Evolutionary conservation across 768 basidiomycete species (phyloP).

Genomic region (Lactarius sp.): DNA sequence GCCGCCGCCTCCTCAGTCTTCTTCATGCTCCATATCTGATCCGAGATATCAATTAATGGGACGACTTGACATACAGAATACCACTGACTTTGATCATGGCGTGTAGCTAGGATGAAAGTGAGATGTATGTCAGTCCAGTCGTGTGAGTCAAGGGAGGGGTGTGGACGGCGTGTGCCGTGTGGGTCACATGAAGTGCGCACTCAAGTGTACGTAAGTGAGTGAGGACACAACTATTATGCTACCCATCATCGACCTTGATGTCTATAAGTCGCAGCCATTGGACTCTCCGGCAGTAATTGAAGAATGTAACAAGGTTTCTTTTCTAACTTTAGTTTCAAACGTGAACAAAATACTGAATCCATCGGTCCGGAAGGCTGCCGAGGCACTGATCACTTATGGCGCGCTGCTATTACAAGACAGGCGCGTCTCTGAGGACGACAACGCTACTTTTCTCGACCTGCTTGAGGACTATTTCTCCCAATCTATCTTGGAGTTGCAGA

Average conservation of each 20-base stretch:
- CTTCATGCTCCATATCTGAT: conserved; percentile 98
- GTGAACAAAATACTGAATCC: neutral
- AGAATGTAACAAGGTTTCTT: conserved; percentile 63
- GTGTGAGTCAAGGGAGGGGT: conserved; percentile 10
- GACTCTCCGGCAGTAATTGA: conserved; percentile 44
- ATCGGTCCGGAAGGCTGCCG: conserved; percentile 54
- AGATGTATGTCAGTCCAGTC: neutral
- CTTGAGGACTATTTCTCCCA: conserved; percentile 93
- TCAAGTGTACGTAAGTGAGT: neutral
- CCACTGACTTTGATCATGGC: conserved; percentile 44
- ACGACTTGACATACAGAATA: neutral
- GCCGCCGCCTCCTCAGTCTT: conserved; percentile 97
- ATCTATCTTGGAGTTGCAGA: conserved; percentile 50
- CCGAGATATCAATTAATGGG: conserved; percentile 16
- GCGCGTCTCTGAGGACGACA: conserved; percentile 78
- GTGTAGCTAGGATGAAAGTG: neutral
- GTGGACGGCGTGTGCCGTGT: neutral
- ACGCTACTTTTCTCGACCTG: conserved; percentile 77
- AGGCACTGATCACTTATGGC: conserved; percentile 78
- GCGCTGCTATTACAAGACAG: conserved; percentile 84
- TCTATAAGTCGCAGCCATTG: conserved; percentile 49
- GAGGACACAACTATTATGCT: conserved; percentile 35
- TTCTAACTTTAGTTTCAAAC: neutral
- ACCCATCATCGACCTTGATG: conserved; percentile 73
- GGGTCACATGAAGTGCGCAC: neutral